These are phyloP conservation scores for Eudorina sp. DNA, from an alignment of 139 green algal genomes.

Conservation along the genomic window DNA sequence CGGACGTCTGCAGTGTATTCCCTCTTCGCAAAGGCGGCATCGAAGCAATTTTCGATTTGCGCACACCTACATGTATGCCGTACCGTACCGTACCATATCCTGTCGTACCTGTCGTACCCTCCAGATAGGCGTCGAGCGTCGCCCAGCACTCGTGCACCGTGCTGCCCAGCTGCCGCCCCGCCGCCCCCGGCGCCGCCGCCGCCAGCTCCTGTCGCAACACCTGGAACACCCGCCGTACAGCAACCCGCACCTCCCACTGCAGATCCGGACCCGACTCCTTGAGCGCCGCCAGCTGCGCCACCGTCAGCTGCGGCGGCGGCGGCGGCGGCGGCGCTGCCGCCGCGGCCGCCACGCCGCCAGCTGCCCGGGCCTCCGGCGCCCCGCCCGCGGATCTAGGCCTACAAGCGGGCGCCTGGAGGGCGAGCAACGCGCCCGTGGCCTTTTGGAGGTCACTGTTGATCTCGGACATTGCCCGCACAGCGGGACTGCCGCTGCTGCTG, in stretches of 20 bases:
- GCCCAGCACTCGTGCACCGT: conserved; percentile 26
- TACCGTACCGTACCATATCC: too few species aligned
- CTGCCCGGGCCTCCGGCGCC: background rate
- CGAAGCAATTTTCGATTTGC: too few species aligned
- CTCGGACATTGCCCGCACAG: background rate
- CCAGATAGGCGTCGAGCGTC: conserved; percentile 12
- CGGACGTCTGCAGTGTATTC: too few species aligned
- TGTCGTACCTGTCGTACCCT: conserved; percentile 18
- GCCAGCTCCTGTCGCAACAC: conserved; percentile 14
- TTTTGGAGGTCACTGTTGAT: conserved; percentile 21
- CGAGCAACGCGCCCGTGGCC: conserved; percentile 6
- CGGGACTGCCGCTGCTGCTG: background rate
- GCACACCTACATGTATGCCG: too few species aligned
- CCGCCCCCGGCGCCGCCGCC: background rate
- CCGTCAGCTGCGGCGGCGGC: background rate
- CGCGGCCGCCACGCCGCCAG: background rate
- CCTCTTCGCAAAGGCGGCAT: too few species aligned
- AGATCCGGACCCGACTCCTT: conserved; percentile 7
- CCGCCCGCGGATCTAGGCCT: background rate
- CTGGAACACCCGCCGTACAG: conserved; percentile 18
- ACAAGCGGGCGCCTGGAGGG: background rate
- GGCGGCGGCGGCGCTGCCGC: background rate
- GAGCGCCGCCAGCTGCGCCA: background rate
- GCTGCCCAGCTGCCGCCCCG: conserved; percentile 6
- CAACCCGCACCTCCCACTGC: conserved; percentile 6